Evolutionary conservation across 768 basidiomycete species (phyloP), one percentile per base, ranked within the genome.

Genomic region (Lanmaoa rubissima): DNA sequence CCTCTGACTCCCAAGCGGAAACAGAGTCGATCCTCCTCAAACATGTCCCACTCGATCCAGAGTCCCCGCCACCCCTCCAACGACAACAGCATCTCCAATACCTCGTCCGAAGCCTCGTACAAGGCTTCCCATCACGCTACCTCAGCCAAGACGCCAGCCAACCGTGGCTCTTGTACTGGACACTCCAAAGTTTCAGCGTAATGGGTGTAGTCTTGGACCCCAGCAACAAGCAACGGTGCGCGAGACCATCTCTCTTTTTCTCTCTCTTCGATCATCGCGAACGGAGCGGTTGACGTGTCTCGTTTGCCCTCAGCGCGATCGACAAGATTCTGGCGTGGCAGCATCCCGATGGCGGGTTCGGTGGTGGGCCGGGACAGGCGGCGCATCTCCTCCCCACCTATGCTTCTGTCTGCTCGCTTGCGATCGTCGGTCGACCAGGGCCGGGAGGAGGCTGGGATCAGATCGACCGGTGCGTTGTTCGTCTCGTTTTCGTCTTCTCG

Each of bases 111-210:
- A 83, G 87, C 59, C 79, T 93, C 51, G 66, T 86, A 9, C 89
- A 93, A 66, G 86, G 92, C 2, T 89, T 98, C 43, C 92, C 94
- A 0, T 75, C 79, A 12, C 78, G 86, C 53, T 98, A 92, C 69
- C 79, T 77, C 19, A 86, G 85, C 45, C 89, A 98, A 65, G 97
- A 98, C 69, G 95, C 96, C 0, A 94, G 92, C 62, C 88, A 96
- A 64, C 90, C 97, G 0, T 98, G 97, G 97, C 75, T 98, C 31
- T 69, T 98, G 57, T 98, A 91, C 74, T 98, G 97, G 95, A 87
- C 86, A 0, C 68, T 95, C 11, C 94, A 99, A 64, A 79, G 87
- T 14, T 88, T 97, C 64, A 87, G 89, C 63, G 68, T 85, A 3
- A 68, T 96, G 43, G 91, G 93, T 48, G 86, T 92, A 8, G 86